A percentile compares a stretch with the other conserved stretches of the same genome.
phyloP scores from a whole-genome alignment of 306 rosid genomes.

The Senna tora region DNA sequence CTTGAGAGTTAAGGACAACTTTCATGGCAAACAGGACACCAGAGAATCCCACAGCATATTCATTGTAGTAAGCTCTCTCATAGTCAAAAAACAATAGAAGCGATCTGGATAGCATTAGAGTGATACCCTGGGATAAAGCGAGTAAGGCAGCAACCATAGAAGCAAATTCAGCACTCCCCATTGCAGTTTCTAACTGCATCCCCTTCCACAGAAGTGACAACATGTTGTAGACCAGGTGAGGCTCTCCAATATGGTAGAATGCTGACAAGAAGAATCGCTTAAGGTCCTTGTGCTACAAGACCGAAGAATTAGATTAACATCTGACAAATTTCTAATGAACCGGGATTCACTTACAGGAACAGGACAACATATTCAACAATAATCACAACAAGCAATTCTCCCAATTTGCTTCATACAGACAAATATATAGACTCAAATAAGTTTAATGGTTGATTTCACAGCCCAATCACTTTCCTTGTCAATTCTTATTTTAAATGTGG shows the following conservation, averaged over 20 bases:
- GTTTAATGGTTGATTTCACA: not conserved
- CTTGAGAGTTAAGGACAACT: slow-evolving; percentile 71
- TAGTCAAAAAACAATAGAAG: slow-evolving; percentile 68
- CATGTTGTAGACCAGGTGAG: slow-evolving; percentile 92
- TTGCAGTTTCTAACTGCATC: slow-evolving; percentile 65
- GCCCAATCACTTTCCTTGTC: not conserved
- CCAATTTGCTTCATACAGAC: not conserved
- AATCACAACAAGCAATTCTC: not conserved
- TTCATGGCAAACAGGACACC: slow-evolving; percentile 95
- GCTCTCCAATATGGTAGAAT: slow-evolving; percentile 78
- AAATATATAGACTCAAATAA: not conserved
- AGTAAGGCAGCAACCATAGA: slow-evolving; percentile 74
- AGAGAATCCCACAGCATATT: slow-evolving; percentile 83
- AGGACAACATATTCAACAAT: slow-evolving; percentile 1
- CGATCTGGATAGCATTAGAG: slow-evolving; percentile 70
- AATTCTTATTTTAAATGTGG: not conserved
- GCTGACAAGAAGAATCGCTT: slow-evolving; percentile 78
- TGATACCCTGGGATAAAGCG: slow-evolving; percentile 73
- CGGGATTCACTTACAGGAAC: not conserved
- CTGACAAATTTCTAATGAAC: not conserved
- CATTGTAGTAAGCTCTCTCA: slow-evolving; percentile 59
- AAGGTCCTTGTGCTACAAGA: slow-evolving; percentile 65
- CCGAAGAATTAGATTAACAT: not conserved
- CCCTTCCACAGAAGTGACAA: slow-evolving; percentile 94
- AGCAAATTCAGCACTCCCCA: slow-evolving; percentile 69